These are phyloP conservation scores for Dimargaris cristalligena DNA, from an alignment of 192 early-diverging fungal species.

Conservation along the genomic window DNA sequence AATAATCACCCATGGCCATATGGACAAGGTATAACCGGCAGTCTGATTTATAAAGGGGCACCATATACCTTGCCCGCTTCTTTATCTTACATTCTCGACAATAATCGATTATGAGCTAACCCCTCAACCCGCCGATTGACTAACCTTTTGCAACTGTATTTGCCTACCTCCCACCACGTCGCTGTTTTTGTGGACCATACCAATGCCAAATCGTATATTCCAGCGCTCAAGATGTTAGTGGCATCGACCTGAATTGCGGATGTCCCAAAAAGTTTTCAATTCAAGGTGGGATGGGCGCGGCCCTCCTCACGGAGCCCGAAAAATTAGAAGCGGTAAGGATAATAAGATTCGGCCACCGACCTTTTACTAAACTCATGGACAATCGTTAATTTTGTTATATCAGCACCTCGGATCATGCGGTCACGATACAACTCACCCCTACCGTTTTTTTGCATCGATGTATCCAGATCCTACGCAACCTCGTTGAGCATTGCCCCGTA, in stretches of 20 bases:
- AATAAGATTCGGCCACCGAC: not conserved
- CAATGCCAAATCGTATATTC: slow-evolving; percentile 3
- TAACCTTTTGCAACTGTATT: not conserved
- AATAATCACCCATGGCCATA: no score
- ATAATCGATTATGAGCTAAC: no score
- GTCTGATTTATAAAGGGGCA: no score
- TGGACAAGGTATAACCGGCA: no score
- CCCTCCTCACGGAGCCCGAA: slow-evolving; percentile 71
- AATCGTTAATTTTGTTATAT: no score
- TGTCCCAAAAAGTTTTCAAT: slow-evolving; percentile 94
- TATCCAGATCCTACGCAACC: slow-evolving; percentile 39
- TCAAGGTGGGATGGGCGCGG: slow-evolving; percentile 86
- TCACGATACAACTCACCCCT: no score
- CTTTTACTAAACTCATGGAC: not conserved
- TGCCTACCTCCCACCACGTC: not conserved
- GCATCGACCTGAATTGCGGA: slow-evolving; percentile 94
- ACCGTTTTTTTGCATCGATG: no score
- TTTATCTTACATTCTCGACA: no score
- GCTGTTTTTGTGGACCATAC: no score
- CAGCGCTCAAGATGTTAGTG: slow-evolving; percentile 67
- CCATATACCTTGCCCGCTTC: no score
- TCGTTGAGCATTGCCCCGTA: slow-evolving; percentile 53
- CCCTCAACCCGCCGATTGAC: no score
- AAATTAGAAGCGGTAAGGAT: slow-evolving; percentile 42
- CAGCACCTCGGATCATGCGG: no score